Percentiles rank a stretch among this genome's conserved stretches.
These are phyloP conservation scores for Cyanidiococcus yangmingshanensis DNA, from an alignment of 23 red algal genomes.

Conservation along the genomic window DNA sequence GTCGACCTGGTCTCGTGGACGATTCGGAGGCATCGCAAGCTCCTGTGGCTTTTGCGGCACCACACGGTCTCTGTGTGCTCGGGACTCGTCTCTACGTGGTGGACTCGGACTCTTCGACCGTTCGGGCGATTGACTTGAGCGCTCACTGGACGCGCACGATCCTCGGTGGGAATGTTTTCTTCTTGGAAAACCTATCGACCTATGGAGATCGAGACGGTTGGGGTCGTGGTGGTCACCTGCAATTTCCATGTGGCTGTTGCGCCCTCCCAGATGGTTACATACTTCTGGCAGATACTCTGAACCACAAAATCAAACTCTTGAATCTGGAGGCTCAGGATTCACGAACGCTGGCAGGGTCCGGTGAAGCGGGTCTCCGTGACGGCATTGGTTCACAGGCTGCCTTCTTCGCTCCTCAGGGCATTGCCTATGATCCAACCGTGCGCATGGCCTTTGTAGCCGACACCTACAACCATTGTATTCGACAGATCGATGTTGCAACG, in stretches of 20 bases:
- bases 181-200: slow-evolving; percentile 74
- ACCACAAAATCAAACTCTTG: slow-evolving; percentile 26
- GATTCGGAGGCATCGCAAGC: neutral
- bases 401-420: slow-evolving; percentile 9
- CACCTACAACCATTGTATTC: slow-evolving; percentile 92
- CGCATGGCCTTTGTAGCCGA: slow-evolving; percentile 49
- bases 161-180: slow-evolving; percentile 74
- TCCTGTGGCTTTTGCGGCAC: slow-evolving; percentile 52
- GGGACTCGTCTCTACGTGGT: slow-evolving; percentile 46
- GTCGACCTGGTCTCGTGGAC: slow-evolving; percentile 50
- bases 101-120: slow-evolving; percentile 69
- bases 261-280: slow-evolving; percentile 24
- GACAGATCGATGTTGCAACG: slow-evolving; percentile 30
- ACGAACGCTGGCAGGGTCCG: slow-evolving; percentile 9
- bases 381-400: neutral
- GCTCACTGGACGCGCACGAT: slow-evolving; percentile 40
- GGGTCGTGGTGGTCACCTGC: slow-evolving; percentile 44
- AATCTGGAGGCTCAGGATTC: neutral
- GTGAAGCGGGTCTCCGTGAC: neutral
- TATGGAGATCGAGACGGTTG: slow-evolving; percentile 81
- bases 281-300: slow-evolving; percentile 29
- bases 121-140: slow-evolving; percentile 45
- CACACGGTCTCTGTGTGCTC: slow-evolving; percentile 30
- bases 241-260: slow-evolving; percentile 56
- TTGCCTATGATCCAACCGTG: neutral